Base-by-base conservation (phyloP, 345 rosid species). In the Pistacia vera region DNA sequence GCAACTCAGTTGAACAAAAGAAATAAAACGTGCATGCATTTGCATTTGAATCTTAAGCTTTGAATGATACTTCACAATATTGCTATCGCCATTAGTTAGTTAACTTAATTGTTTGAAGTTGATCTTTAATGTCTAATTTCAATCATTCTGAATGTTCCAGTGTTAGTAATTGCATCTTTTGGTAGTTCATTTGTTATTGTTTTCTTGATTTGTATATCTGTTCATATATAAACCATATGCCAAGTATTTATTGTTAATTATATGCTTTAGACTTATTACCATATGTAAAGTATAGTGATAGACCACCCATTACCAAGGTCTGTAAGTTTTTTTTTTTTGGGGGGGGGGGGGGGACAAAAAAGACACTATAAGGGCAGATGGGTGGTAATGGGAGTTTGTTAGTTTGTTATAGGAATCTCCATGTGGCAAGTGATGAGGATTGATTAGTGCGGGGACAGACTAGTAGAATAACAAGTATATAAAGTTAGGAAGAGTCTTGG, bases 191-290 rank as follows among this genome's bases (percentile, higher is more conserved):
- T 70, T 61, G 4, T 61, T 25, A 18, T 28, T 17, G 11, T 13
- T 68, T 63, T 41, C 63, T 36, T 63, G 63, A 54, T 52, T 64
- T 20, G 8, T 35, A n/a, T 12, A 12, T 48, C n/a, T 64, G 46
- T 35, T 55, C 11, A 6, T 63, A 3, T 33, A 64, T 49, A 51
- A 46, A 63, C 9, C 28, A 8, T 63, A 46, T 17, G 35, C 4
- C 33, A 33, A 17, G 13, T 73, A 1, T 33, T 54, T 74, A 16
- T 33, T 36, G 36, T 33, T 14, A 64, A 59, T 38, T 52, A 38
- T 49, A 36, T 64, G 62, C 55, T 66, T 35, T 64, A 61, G 36
- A 35, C 52, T 77, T 66, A 11, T 75, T 75, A 46, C 60, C 38
- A 44, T n/a, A 38, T 57, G 75, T 4, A 14, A 49, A 18, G 1